Percentiles rank a stretch among this genome's conserved stretches.
phyloP scores from a whole-genome alignment of 176 grass and related monocot species.

The Ensete glaucum region DNA sequence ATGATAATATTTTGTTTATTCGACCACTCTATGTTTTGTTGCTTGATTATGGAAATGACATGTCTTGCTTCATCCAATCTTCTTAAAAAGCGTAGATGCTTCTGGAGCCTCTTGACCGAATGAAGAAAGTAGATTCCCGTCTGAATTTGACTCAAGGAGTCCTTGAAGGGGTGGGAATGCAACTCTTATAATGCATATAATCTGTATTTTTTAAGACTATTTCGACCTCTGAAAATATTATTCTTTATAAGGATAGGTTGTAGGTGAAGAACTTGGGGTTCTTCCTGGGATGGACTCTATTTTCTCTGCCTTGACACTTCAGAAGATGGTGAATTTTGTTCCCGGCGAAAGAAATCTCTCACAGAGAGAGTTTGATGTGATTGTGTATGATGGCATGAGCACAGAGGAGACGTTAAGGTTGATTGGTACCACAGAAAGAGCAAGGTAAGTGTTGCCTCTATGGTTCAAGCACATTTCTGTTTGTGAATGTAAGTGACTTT shows the following conservation, averaged over 20 bases:
- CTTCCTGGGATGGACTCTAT: constrained; percentile 79
- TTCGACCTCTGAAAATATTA: not conserved
- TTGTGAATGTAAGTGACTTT: constrained; percentile 5
- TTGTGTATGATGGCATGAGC: constrained; percentile 78
- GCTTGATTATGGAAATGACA: not conserved
- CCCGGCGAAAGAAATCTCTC: constrained; percentile 39
- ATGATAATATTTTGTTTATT: constrained; percentile 10
- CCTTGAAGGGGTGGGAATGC: constrained; percentile 60
- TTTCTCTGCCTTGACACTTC: constrained; percentile 54
- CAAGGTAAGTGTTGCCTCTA: constrained; percentile 39
- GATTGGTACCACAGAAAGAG: constrained; percentile 64
- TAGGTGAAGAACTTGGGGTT: constrained; percentile 87
- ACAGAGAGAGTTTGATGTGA: constrained; percentile 55
- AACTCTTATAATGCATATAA: not conserved
- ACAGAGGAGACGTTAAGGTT: constrained; percentile 65
- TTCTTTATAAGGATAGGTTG: constrained; percentile 64
- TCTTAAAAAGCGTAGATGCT: constrained; percentile 45
- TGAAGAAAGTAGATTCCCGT: constrained; percentile 78
- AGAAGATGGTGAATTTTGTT: constrained; percentile 71
- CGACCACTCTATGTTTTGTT: not conserved
- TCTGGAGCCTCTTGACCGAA: constrained; percentile 63
- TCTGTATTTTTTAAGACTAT: constrained; percentile 1
- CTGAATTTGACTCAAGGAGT: constrained; percentile 84
- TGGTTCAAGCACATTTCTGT: constrained; percentile 14
- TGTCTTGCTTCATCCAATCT: not conserved